phyloP scores from a whole-genome alignment of 225 moss, liverwort and hornwort genomes.

The Sphagnum tenellum region DNA sequence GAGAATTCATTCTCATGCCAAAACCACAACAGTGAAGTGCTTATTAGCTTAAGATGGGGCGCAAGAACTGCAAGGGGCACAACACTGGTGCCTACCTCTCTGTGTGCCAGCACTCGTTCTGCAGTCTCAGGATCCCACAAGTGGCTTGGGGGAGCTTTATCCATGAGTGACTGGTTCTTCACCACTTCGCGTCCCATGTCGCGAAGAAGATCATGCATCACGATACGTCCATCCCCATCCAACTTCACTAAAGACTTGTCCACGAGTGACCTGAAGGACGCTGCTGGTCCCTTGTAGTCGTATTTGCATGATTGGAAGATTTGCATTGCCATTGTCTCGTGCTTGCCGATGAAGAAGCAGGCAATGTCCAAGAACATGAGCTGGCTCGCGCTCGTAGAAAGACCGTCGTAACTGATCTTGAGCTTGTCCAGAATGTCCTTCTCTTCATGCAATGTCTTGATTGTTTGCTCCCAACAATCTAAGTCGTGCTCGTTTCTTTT shows the following conservation, averaged over 20 bases:
- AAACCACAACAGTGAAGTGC: no score
- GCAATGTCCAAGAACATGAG: constrained; percentile 32
- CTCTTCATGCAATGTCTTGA: constrained; percentile 2
- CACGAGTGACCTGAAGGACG: constrained; percentile 13
- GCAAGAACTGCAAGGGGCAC: no score
- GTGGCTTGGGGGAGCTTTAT: neutral
- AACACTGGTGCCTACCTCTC: neutral
- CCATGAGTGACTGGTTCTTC: neutral
- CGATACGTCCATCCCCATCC: constrained; percentile 8
- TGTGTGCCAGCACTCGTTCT: neutral
- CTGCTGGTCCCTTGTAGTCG: neutral
- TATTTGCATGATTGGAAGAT: constrained; percentile 22
- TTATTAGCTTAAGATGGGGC: no score
- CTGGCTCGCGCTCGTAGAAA: neutral
- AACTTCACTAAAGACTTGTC: constrained; percentile 13
- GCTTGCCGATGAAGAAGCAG: constrained; percentile 18
- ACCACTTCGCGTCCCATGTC: constrained; percentile 22
- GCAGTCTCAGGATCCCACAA: constrained; percentile 11
- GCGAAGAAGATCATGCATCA: constrained; percentile 16
- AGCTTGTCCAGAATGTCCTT: constrained; percentile 8
- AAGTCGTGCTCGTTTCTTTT: neutral
- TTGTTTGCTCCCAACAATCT: constrained; percentile 10
- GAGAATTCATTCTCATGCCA: no score
- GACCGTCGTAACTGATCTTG: constrained; percentile 24
- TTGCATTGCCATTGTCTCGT: constrained; percentile 14